These are phyloP conservation scores for Schwanniomyces etchellsii DNA, from an alignment of 1,139 yeast species.

Conservation along the genomic window DNA sequence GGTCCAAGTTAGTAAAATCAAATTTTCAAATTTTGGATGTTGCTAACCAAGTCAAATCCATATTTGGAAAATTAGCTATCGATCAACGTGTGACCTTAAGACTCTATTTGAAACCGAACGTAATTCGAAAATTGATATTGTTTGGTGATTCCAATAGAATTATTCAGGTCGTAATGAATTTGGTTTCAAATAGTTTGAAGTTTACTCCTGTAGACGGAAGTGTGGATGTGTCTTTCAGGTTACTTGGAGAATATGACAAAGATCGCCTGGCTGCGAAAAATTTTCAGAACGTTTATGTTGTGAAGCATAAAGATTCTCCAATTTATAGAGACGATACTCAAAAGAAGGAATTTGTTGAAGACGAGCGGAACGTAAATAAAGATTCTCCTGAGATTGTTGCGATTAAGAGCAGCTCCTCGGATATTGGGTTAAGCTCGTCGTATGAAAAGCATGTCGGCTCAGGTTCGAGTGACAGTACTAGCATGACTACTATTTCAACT, in stretches of 20 bases:
- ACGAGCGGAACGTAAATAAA: background rate
- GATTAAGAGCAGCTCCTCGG: background rate
- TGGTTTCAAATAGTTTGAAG: constrained; percentile 81
- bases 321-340: constrained; percentile 8
- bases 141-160: constrained; percentile 86
- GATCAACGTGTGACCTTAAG: constrained; percentile 68
- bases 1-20: constrained; percentile 77
- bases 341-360: background rate
- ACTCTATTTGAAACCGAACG: constrained; percentile 54
- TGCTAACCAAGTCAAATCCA: constrained; percentile 78
- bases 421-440: background rate
- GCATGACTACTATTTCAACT: constrained; percentile 44
- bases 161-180: constrained; percentile 80
- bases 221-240: constrained; percentile 60
- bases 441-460: background rate
- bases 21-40: constrained; percentile 73
- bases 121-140: constrained; percentile 55
- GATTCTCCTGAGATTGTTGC: no score
- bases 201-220: constrained; percentile 86
- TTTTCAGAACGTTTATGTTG: constrained; percentile 25
- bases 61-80: constrained; percentile 77
- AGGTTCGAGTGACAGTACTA: constrained; percentile 19
- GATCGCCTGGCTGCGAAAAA: constrained; percentile 26
- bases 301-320: constrained; percentile 30
- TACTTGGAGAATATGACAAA: constrained; percentile 71